Evolutionary conservation across 202 grass and related monocot species (phyloP), one percentile per base, ranked within the genome.

Genomic region (Dendrocalamus latiflorus): DNA sequence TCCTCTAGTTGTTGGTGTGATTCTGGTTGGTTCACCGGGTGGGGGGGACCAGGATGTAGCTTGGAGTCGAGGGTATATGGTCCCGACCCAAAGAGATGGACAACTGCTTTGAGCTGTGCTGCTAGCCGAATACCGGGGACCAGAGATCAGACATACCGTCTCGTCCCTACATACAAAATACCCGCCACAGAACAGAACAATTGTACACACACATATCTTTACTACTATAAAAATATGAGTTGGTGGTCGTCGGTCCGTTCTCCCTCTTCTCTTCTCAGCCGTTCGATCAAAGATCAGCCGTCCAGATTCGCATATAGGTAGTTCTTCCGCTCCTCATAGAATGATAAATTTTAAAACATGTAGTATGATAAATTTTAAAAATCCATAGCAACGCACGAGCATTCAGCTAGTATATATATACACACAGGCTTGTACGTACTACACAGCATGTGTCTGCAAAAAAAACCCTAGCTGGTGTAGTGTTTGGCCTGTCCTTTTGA

Each of bases 11-110:
- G 84, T 56, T 83, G 84, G 81, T 84, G 80, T 74, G 88, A 90
- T 90, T 83, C 84, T 80, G 84, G 88, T 90, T 85, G 87, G 84
- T 79, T 90, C 78, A 80, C 51, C 51, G 13, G 14, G 78, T 6
- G 86, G n/a, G n/a, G 57, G n/a, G n/a, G n/a, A 81, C 82, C 87
- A 60, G 18, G 48, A 3, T 33, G 61, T 84, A 71, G 79, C 84
- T 90, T 90, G 84, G 79, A 86, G 88, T 55, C 48, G 80, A 79
- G 75, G 79, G 84, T 65, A 69, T 83, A 36, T 83, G 88, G 88
- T 90, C 88, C 33, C 44, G 68, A 24, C 42, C 44, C 75, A 82
- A 75, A 80, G 62, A 75, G 79, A 89, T 70, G n/a, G n/a, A n/a
- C n/a, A n/a, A n/a, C n/a, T n/a, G n/a, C n/a, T n/a, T n/a, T n/a